These are phyloP conservation scores for Colletotrichum kahawae DNA, from an alignment of 2,329 filamentous ascomycete genomes.

Conservation along the genomic window DNA sequence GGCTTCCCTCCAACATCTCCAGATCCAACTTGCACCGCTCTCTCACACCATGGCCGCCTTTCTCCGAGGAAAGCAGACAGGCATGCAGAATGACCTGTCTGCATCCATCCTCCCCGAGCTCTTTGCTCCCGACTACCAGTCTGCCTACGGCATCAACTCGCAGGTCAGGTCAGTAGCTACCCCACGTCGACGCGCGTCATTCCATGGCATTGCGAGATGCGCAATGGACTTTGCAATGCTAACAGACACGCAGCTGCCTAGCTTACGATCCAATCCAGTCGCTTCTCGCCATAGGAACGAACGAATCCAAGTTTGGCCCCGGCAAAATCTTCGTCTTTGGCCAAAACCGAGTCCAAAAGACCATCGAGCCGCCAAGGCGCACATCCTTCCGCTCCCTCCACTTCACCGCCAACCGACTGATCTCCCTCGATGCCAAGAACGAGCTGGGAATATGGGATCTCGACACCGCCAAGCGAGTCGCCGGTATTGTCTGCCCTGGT, in stretches of 20 bases:
- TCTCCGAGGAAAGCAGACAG: conserved; percentile 89
- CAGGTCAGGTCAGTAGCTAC: conserved; percentile 61
- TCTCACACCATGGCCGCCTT: conserved; percentile 58
- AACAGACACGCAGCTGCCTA: conserved; percentile 64
- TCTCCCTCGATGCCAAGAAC: conserved; percentile 85
- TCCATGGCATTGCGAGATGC: background rate
- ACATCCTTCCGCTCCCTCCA: conserved; percentile 79
- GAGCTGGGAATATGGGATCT: conserved; percentile 87
- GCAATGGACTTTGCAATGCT: background rate
- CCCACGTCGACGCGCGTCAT: conserved; percentile 22
- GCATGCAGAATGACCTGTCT: conserved; percentile 90
- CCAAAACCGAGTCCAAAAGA: conserved; percentile 77
- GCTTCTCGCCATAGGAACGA: conserved; percentile 89
- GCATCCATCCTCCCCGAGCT: conserved; percentile 77
- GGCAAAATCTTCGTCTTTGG: conserved; percentile 92
- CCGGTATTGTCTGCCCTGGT: conserved; percentile 77
- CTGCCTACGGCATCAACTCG: conserved; percentile 82
- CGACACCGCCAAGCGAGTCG: conserved; percentile 68
- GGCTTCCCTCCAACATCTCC: conserved; percentile 10
- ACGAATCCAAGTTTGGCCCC: conserved; percentile 81
- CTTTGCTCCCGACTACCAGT: conserved; percentile 84
- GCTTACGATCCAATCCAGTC: conserved; percentile 95
- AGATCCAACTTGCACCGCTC: conserved; percentile 21
- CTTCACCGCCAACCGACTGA: conserved; percentile 84
- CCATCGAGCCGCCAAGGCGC: conserved; percentile 72